Evolutionary conservation across 371 early-diverging fungal species (phyloP), one percentile per base, ranked within the genome.

Genomic region (Saksenaea oblongispora): DNA sequence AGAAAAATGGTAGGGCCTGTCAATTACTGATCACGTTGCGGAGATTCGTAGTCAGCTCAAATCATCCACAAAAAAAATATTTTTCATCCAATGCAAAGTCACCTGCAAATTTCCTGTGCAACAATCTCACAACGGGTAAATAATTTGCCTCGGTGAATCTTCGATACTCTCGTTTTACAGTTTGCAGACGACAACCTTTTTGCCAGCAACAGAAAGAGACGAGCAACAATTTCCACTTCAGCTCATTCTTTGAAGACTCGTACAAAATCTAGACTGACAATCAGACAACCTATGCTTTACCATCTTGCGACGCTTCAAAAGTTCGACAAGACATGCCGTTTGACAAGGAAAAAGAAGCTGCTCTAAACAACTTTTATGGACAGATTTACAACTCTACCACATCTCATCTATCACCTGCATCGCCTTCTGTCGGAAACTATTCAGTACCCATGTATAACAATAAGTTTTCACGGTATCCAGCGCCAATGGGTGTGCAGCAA

Each of bases 361-460:
- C 62, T 36, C 35, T 64, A 34, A 69, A 69, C 35, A 59, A 59
- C 34, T 71, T 58, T 36, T 60, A 63, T 44, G 58, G 62, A 59
- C 62, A 62, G 54, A 61, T 62, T 14, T 62, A 65, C 54, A 62
- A 62, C 57, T 64, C 84, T 0, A 74, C 76, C 24, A 78, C 75
- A 65, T 72, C 82, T 2, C 75, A 79, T 37, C 73, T 78, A 15
- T 79, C 82, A 3, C 71, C 79, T 31, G 72, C 79, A n/a, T 62
- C 67, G 35, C 75, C 80, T 17, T 75, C 76, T 24, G 68, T 75
- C 53, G 73, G 71, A 36, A 65, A 73, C 34, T 66, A 63, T 34
- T 76, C 78, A 36, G 60, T 70, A 61, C 71, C 76, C 62, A 79
- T 80, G 69, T 79, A 82, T 61, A 73, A 76, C 58, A 71, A 69